A percentile compares a stretch with the other conserved stretches of the same genome.
These are phyloP conservation scores for Patellifolia procumbens DNA, from an alignment of 179 eudicot genomes.

Conservation along the genomic window DNA sequence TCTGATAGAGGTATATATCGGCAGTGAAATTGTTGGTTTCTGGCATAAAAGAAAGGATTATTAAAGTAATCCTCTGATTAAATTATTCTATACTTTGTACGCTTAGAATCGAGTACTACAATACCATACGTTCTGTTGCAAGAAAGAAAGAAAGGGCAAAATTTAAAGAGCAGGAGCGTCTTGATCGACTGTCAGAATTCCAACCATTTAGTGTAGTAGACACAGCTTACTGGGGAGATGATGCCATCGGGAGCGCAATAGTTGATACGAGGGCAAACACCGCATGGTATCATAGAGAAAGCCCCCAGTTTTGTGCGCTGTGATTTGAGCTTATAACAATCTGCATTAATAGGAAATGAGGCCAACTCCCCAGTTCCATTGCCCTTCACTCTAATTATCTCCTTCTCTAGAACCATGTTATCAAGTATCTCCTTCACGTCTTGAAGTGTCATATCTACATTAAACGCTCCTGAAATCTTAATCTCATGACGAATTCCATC, in stretches of 20 bases:
- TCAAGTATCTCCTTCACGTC: constrained; percentile 54
- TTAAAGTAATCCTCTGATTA: no score
- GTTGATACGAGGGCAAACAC: constrained; percentile 66
- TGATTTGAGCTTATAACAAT: constrained; percentile 51
- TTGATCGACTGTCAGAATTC: constrained; percentile 30
- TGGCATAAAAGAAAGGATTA: no score
- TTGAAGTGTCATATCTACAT: constrained; percentile 24
- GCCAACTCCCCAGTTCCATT: constrained; percentile 62
- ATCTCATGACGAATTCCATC: constrained; percentile 42
- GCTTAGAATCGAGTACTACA: no score
- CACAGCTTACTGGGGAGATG: constrained; percentile 72
- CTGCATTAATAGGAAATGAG: constrained; percentile 44
- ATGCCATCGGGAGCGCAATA: constrained; percentile 67
- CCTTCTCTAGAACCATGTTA: constrained; percentile 59
- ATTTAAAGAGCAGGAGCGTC: background rate
- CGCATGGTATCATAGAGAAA: constrained; percentile 77
- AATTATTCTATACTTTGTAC: no score
- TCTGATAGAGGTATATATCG: no score
- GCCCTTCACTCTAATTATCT: constrained; percentile 59
- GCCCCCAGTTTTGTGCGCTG: constrained; percentile 33
- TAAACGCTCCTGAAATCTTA: constrained; percentile 13
- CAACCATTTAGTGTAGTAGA: constrained; percentile 66
- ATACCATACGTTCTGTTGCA: background rate
- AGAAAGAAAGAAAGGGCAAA: no score
- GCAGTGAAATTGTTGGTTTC: no score